These are phyloP conservation scores for Trypanosomatidae sp. DNA, from an alignment of 208 protist genomes.

Conservation along the genomic window DNA sequence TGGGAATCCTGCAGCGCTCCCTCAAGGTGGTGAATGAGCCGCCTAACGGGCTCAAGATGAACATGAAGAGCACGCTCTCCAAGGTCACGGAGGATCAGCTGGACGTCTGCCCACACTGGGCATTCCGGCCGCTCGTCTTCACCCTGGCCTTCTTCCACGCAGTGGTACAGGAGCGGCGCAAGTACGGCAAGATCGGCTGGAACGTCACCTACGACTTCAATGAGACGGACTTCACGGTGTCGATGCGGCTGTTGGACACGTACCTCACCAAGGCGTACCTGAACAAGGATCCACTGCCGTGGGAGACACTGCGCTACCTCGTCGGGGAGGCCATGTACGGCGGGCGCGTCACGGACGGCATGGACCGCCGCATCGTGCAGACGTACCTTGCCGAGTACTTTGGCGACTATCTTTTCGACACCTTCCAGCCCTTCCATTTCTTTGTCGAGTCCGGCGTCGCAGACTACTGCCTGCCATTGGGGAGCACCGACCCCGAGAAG, in stretches of 20 bases:
- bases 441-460: constrained; percentile 83
- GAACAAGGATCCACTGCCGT: constrained; percentile 97
- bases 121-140: constrained; percentile 98
- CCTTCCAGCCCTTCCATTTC: constrained; percentile 98
- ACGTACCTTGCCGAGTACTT: constrained; percentile 99
- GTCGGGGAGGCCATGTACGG: constrained; percentile 99
- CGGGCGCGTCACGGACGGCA: constrained; percentile 98
- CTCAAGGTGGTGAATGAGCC: constrained; percentile 99
- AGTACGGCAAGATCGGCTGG: constrained; percentile 99
- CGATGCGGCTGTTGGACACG: constrained; percentile 95
- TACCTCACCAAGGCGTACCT: constrained; percentile 97
- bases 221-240: constrained; percentile 98
- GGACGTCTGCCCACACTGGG: constrained; percentile 93
- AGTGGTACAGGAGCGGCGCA: constrained; percentile 98
- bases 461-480: constrained; percentile 93
- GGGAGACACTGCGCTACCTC: constrained; percentile 98
- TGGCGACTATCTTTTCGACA: constrained; percentile 99
- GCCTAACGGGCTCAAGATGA: constrained; percentile 98
- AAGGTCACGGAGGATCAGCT: constrained; percentile 97
- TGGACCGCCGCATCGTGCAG: constrained; percentile 97
- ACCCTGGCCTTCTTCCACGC: constrained; percentile 99
- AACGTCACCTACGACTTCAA: constrained; percentile 99
- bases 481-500: constrained; percentile 65
- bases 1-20: constrained; percentile 97
- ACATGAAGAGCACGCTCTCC: constrained; percentile 97